Conservation (phyloP, 371 early-diverging fungal species). For the Rhizopus arrhizus region DNA sequence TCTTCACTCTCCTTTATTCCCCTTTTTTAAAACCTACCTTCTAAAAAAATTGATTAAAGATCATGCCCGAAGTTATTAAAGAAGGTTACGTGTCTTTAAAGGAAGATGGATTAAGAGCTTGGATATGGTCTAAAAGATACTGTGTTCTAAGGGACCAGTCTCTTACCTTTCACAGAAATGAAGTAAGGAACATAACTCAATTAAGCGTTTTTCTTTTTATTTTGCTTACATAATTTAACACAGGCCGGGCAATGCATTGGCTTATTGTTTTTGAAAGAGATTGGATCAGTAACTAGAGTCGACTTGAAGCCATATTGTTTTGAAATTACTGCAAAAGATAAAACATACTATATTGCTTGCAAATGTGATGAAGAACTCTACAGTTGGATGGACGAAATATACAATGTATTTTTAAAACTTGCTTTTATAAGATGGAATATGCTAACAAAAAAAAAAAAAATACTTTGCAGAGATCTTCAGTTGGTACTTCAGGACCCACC, state of each 20-base stretch:
- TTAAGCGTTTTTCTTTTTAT: background rate
- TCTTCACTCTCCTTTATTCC: background rate
- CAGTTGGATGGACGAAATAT: conserved; percentile 95
- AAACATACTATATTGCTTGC: conserved; percentile 83
- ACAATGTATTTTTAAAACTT: conserved; percentile 56
- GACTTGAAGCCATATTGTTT: conserved; percentile 89
- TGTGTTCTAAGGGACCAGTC: conserved; percentile 85
- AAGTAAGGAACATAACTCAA: conserved; percentile 51
- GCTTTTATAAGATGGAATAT: background rate
- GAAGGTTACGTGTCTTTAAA: conserved; percentile 80
- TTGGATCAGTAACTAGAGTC: conserved; percentile 78
- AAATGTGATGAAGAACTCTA: conserved; percentile 94
- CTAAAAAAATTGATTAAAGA: background rate
- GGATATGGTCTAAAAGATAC: conserved; percentile 92
- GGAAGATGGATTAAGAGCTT: conserved; percentile 81
- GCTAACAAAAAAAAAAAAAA: background rate
- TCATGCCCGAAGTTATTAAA: conserved; percentile 59
- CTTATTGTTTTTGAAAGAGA: conserved; percentile 86
- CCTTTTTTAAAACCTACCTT: conserved; percentile 2
- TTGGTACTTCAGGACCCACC: conserved; percentile 88
- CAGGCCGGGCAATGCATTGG: conserved; percentile 56
- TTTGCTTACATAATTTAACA: conserved; percentile 1
- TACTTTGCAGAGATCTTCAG: conserved; percentile 70
- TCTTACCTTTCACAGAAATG: conserved; percentile 88
- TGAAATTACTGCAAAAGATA: conserved; percentile 85